These are phyloP conservation scores for Epithele typhae DNA, from an alignment of 768 basidiomycete species.

Conservation along the genomic window DNA sequence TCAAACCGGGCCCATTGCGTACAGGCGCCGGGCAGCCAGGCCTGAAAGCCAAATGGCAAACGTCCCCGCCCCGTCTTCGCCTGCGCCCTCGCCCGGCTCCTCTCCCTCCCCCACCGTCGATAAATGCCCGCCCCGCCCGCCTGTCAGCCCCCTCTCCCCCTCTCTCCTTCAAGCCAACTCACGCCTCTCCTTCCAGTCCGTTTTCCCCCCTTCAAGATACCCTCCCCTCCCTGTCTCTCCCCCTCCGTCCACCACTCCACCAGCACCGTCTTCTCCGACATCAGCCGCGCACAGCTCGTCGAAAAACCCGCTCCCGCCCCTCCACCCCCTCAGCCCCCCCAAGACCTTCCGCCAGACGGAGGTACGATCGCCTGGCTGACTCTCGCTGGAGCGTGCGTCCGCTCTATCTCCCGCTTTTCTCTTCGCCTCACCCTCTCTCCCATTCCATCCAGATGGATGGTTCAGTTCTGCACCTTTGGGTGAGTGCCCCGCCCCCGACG, in stretches of 20 bases:
- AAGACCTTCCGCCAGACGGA: constrained; percentile 15
- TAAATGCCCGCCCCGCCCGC: not conserved
- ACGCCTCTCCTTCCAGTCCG: not conserved
- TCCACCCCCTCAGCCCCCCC: not conserved
- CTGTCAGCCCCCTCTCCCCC: not conserved
- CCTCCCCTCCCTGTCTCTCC: not conserved
- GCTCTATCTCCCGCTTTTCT: not conserved
- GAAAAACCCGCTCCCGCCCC: not conserved
- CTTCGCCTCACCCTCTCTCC: not conserved
- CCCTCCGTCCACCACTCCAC: not conserved
- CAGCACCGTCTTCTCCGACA: constrained; percentile 2
- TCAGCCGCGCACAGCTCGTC: constrained; percentile 3
- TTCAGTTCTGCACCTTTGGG: constrained; percentile 22
- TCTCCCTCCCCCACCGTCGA: not conserved
- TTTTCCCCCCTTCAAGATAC: not conserved
- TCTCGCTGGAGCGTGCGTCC: constrained; percentile 20
- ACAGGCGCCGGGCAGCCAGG: too few relatives aligned
- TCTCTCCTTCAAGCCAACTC: not conserved
- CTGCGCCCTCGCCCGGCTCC: not conserved
- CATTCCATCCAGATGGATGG: constrained; percentile 16
- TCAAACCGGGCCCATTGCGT: too few relatives aligned
- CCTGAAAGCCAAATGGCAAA: too few relatives aligned
- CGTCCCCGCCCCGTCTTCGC: too few relatives aligned
- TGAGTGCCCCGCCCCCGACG: constrained; percentile 1
- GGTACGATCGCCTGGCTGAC: constrained; percentile 16